Evolutionary conservation across 2,329 filamentous ascomycete species (phyloP).

Genomic region (Penicillium palitans): DNA sequence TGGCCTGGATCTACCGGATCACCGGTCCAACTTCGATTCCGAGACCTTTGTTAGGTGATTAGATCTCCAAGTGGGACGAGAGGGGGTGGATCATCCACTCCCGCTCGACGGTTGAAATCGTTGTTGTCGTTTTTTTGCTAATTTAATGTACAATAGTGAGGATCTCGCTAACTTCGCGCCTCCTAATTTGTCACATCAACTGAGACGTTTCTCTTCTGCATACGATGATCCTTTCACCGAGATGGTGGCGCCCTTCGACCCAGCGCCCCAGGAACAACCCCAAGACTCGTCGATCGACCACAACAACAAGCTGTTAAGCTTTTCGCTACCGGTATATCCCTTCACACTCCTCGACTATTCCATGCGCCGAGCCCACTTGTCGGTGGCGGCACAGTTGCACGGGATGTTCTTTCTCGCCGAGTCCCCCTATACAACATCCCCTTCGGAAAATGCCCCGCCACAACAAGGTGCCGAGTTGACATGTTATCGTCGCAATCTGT

Average conservation of each 20-base stretch:
- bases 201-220: conserved; percentile 53
- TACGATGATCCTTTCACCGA: conserved; percentile 56
- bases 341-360: conserved; percentile 63
- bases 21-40: conserved; percentile 60
- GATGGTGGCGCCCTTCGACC: conserved; percentile 46
- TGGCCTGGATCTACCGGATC: conserved; percentile 57
- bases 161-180: conserved; percentile 50
- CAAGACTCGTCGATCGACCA: conserved; percentile 62
- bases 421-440: conserved; percentile 60
- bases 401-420: conserved; percentile 70
- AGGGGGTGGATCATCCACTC: conserved; percentile 10
- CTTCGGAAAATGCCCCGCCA: conserved; percentile 59
- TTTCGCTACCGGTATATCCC: conserved; percentile 64
- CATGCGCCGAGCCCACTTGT: conserved; percentile 56
- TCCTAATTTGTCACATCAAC: conserved; percentile 38
- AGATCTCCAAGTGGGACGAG: conserved; percentile 15
- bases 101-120: not conserved
- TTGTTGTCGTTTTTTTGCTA: not conserved
- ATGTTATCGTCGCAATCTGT: conserved; percentile 92
- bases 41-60: conserved; percentile 61
- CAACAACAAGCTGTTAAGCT: conserved; percentile 72
- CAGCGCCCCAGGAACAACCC: conserved; percentile 47
- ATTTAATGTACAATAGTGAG: conserved; percentile 47
- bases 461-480: conserved; percentile 67
- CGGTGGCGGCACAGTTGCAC: conserved; percentile 62